Evolutionary conservation across 2,329 filamentous ascomycete species (phyloP), one percentile per base, ranked within the genome.

Genomic region (Exophiala aquamarina): DNA sequence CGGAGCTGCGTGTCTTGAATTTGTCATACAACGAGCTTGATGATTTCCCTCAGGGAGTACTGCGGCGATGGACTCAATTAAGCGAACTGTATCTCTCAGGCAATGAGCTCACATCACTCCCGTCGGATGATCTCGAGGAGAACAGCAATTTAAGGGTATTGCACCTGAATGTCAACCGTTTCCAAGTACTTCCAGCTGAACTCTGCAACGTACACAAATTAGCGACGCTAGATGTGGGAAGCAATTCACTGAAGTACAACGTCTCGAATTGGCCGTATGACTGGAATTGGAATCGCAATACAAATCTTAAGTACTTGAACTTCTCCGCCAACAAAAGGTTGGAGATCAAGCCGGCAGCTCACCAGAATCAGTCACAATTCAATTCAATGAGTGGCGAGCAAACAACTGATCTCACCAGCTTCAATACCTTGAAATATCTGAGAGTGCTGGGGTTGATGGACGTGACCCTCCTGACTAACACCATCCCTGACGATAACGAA

Each of bases 241-340:
- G 88, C 75, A 98, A 98, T 64, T 84, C 82, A 17, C 75, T 98
- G 47, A 98, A 97, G 68, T 98, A 98, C 78, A 98, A 98, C 65
- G 94, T 98, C 38, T 93, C 90, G 21, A 98, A 98, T 63, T 95
- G 95, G 77, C 93, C 92, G 0, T 98, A 98, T 64, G 93, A 98
- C 65, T 98, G 93, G 93, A 98, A 98, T 62, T 98, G 93, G 93
- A 97, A 97, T 63, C 88, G 93, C 77, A 98, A 98, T 62, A 89
- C 87, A 39, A 94, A 96, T 60, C 73, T 98, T 56, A 87, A 91
- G 54, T 98, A 94, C 63, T 83, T 98, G 54, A 98, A 97, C 63
- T 76, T 98, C 62, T 97, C 92, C 1, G 93, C 93, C 41, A 98
- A 98, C 72, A 96, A 95, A 68, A 84, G 92, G 41, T 72, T 98